Base-by-base conservation (phyloP, 129 eudicot species). In the Kitagawia praeruptora region DNA sequence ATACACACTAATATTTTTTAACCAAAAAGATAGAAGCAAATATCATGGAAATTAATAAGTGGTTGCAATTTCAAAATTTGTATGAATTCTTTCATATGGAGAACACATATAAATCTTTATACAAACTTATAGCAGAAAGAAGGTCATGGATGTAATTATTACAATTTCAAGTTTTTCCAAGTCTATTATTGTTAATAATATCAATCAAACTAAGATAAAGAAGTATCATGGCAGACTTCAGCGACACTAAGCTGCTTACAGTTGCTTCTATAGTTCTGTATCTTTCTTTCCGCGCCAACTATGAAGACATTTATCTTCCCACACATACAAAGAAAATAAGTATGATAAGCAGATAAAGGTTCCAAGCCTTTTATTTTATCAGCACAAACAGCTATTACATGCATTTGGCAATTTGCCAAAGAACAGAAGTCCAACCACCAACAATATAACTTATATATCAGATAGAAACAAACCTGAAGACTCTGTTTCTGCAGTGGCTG, bases 391-490 rank as follows among this genome's bases (percentile, higher is more conserved):
- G 69, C 69, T 61, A 12, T n/a, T 27, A 61, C 69, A 61, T 61
- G 67, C 67, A 23, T 58, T 58, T 56, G 67, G 31, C 41, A 23
- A 67, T 34, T 67, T 67, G 41, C 23, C 19, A 53, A 74, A 70
- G 34, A 79, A 25, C 19, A 66, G 0, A 61, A 25, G 69, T 25
- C 69, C 69, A 61, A 61, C 25, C 31, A n/a, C 58, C 41, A 75
- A 75, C 21, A 4, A 46, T 13, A 75, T 27, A 75, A 41, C 2
- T 15, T 27, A 7, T 74, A 74, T 25, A 45, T 27, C 10, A 46
- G 61, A 75, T 13, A 25, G 54, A 48, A 44, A 82, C 40, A 78
- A 61, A 88, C 96, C 89, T 85, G 85, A 74, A 74, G 54, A 80
- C 74, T 82, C 75, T 71, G 83, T 82, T 84, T 84, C 84, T 78